Conservation (phyloP, 345 rosid genomes). For the Mallotus nudiflorus region DNA sequence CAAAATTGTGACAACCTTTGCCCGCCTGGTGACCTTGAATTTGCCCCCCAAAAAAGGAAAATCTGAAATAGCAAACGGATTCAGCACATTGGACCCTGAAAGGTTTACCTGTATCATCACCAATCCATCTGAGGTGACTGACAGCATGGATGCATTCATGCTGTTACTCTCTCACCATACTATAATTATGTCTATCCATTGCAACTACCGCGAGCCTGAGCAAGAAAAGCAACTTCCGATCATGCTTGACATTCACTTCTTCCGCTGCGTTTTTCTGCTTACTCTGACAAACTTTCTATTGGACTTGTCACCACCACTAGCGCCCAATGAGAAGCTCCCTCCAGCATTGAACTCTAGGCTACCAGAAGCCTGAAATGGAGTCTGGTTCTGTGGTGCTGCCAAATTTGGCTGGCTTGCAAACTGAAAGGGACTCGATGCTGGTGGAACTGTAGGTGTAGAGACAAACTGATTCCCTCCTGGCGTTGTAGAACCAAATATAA, state of each 20-base stretch:
- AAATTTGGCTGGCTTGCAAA: conserved; percentile 61
- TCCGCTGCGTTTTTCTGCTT: conserved; percentile 37
- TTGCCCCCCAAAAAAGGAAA: neutral
- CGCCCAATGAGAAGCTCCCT: conserved; percentile 83
- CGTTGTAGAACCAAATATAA: conserved; percentile 36
- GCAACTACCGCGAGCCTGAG: neutral
- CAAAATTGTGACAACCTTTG: conserved; percentile 44
- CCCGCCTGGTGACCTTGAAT: conserved; percentile 10
- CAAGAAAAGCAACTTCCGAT: neutral
- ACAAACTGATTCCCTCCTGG: conserved; percentile 46
- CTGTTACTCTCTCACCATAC: neutral
- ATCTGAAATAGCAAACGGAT: conserved; percentile 2
- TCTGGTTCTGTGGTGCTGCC: conserved; percentile 41
- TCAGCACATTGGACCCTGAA: conserved; percentile 10
- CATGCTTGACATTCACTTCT: conserved; percentile 39
- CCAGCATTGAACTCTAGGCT: conserved; percentile 65
- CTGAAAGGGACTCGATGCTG: conserved; percentile 55
- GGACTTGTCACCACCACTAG: conserved; percentile 71
- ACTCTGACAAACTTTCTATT: conserved; percentile 51
- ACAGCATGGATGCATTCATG: conserved; percentile 12
- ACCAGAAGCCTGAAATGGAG: conserved; percentile 65
- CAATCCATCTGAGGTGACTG: conserved; percentile 1
- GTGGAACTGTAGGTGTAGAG: conserved; percentile 45
- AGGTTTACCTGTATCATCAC: conserved; percentile 10
- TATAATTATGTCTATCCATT: conserved; percentile 23